These are phyloP conservation scores for Yamadazyma diospyri DNA, from an alignment of 1,139 yeast genomes.

Conservation along the genomic window DNA sequence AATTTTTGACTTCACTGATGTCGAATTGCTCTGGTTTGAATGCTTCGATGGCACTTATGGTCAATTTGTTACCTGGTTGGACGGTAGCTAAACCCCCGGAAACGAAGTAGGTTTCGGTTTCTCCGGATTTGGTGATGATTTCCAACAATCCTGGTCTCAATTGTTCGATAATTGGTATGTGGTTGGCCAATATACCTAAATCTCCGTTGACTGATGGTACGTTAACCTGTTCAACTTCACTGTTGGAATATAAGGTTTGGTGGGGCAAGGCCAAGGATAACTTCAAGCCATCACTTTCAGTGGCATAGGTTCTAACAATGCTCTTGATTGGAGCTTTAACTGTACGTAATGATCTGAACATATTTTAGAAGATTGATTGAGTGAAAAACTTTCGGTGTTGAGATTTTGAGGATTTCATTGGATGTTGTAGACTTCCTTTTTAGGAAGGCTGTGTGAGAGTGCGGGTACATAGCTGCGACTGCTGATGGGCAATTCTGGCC, in stretches of 20 bases:
- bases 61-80: slow-evolving; percentile 88
- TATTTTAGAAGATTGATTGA: slow-evolving; percentile 20
- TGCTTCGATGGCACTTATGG: slow-evolving; percentile 94
- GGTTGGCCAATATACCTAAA: slow-evolving; percentile 96
- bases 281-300: slow-evolving; percentile 81
- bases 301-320: slow-evolving; percentile 72
- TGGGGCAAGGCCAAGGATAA: slow-evolving; percentile 91
- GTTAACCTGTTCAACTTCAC: slow-evolving; percentile 81
- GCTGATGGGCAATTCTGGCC: too few relatives aligned
- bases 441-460: slow-evolving; percentile 16
- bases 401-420: slow-evolving; percentile 22
- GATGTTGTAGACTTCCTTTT: slow-evolving; percentile 27
- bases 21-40: slow-evolving; percentile 90
- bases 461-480: neutral
- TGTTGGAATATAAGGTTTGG: slow-evolving; percentile 54
- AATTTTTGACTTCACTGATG: slow-evolving; percentile 70
- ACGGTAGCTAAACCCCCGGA: slow-evolving; percentile 98
- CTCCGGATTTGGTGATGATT: slow-evolving; percentile 76
- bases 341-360: slow-evolving; percentile 52
- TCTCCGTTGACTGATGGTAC: slow-evolving; percentile 96
- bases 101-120: slow-evolving; percentile 77
- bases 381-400: slow-evolving; percentile 13
- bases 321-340: slow-evolving; percentile 3
- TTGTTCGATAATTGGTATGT: slow-evolving; percentile 97
- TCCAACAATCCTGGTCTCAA: slow-evolving; percentile 95